Conservation (phyloP, 768 basidiomycete species). For the Psilocybe azurescens region DNA sequence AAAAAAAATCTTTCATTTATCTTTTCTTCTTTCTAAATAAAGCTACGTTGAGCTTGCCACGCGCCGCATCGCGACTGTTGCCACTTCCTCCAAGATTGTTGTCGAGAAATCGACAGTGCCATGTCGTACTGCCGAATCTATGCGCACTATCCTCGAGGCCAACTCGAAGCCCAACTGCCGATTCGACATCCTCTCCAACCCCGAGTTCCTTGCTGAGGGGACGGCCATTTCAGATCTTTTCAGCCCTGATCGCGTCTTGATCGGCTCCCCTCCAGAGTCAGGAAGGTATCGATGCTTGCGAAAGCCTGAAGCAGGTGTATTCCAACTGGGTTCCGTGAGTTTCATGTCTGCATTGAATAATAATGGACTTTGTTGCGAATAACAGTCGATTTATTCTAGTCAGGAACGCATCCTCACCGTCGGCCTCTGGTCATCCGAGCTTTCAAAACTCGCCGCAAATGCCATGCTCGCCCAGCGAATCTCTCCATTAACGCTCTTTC, state of each 20-base stretch:
- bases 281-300: conserved; percentile 84
- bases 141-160: conserved; percentile 99
- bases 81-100: conserved; percentile 93
- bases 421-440: conserved; percentile 97
- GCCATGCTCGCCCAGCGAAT: conserved; percentile 99
- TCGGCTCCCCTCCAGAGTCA: conserved; percentile 92
- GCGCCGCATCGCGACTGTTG: conserved; percentile 92
- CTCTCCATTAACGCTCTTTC: conserved; percentile 98
- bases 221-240: conserved; percentile 93
- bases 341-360: conserved; percentile 11
- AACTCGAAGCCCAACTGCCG: conserved; percentile 91
- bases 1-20: conserved; percentile 5
- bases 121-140: conserved; percentile 97
- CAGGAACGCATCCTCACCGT: conserved; percentile 86
- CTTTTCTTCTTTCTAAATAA: conserved; percentile 10
- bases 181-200: conserved; percentile 99
- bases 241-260: conserved; percentile 92
- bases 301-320: conserved; percentile 80
- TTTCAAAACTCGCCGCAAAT: conserved; percentile 98
- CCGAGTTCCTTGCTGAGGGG: conserved; percentile 98
- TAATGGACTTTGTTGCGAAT: background rate
- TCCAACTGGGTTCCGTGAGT: conserved; percentile 96
- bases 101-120: conserved; percentile 99
- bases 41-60: conserved; percentile 99
- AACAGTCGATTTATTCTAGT: conserved; percentile 39